Conservation (phyloP, 2,329 filamentous ascomycete genomes). For the Colletotrichum neosansevieriae region DNA sequence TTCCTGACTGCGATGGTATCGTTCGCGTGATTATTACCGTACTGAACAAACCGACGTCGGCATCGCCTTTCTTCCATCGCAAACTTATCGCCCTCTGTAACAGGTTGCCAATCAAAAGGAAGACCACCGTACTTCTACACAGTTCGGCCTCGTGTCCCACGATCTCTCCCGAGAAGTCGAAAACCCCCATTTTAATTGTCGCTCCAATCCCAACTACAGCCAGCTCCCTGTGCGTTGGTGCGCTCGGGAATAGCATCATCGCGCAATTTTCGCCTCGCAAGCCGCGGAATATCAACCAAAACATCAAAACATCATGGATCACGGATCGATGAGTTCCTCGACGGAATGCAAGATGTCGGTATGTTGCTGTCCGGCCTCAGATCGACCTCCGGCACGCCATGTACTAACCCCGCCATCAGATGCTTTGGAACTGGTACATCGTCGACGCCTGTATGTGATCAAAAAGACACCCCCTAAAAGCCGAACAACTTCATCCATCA, state of each 20-base stretch:
- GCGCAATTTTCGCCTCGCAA: background rate
- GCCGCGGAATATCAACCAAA: background rate
- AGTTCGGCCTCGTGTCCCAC: too few species aligned
- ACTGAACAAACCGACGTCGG: background rate
- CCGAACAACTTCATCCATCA: too few species aligned
- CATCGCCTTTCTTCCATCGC: background rate
- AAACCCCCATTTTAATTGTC: too few species aligned
- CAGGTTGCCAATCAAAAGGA: too few species aligned
- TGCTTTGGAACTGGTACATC: constrained; percentile 60
- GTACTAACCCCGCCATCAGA: constrained; percentile 47
- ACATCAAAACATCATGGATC: constrained; percentile 42
- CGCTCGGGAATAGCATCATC: background rate
- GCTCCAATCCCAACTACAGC: too few species aligned
- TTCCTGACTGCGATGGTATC: background rate
- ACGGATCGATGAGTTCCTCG: constrained; percentile 42
- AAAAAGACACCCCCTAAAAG: too few species aligned
- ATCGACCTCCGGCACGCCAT: background rate
- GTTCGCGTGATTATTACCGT: background rate
- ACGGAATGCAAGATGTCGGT: constrained; percentile 51
- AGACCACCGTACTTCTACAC: too few species aligned
- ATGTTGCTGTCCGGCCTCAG: constrained; percentile 16
- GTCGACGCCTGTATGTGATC: constrained; percentile 52
- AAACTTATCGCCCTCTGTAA: too few species aligned
- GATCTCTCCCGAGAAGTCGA: too few species aligned
- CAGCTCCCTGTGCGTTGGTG: too few species aligned